These are phyloP conservation scores for Solanum bulbocastanum DNA, from an alignment of 257 asterid genomes.

Conservation along the genomic window DNA sequence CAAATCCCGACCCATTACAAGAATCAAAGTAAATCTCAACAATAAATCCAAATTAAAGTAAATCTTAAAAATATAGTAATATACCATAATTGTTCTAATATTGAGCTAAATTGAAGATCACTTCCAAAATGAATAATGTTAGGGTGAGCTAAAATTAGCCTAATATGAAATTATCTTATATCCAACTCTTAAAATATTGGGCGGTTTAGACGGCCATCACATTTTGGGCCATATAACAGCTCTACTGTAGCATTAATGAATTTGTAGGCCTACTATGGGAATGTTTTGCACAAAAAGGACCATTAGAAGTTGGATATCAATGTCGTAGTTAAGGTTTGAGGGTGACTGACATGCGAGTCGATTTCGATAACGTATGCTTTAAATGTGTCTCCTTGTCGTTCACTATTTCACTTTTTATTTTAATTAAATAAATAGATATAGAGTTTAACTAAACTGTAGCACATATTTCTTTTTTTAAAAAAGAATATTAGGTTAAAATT, in stretches of 20 bases:
- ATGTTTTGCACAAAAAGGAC: slow-evolving; percentile 2
- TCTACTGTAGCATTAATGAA: background rate
- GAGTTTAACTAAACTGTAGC: background rate
- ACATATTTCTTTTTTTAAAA: background rate
- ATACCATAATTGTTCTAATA: background rate
- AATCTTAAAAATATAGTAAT: background rate
- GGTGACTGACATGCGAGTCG: background rate
- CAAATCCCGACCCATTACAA: background rate
- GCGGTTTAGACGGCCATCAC: background rate
- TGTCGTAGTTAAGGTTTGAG: background rate
- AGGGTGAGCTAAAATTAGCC: background rate
- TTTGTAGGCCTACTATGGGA: background rate
- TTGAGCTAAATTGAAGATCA: background rate
- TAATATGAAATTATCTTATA: background rate
- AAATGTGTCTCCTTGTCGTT: background rate
- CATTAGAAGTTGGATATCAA: slow-evolving; percentile 4
- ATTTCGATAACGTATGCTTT: background rate
- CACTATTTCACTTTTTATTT: background rate
- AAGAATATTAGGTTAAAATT: background rate
- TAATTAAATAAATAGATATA: background rate
- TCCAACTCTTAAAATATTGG: background rate
- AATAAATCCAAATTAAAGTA: background rate
- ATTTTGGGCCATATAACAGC: background rate
- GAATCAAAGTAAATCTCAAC: background rate
- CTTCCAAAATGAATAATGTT: background rate